These are phyloP conservation scores for Russula compacta DNA, from an alignment of 768 basidiomycete genomes.

Conservation along the genomic window DNA sequence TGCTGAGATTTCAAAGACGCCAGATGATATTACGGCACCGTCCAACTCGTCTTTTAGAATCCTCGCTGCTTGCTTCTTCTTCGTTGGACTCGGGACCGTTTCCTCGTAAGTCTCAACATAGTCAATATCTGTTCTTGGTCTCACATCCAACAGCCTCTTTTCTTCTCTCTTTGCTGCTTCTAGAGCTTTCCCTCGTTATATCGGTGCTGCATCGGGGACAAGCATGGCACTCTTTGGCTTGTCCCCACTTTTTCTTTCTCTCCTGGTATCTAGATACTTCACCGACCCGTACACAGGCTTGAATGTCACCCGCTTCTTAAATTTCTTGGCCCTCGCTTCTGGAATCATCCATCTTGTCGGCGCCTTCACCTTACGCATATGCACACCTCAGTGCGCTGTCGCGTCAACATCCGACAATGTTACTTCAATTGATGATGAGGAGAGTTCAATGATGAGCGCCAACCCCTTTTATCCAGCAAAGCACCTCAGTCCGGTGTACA, in stretches of 20 bases:
- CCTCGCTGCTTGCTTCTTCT: constrained; percentile 49
- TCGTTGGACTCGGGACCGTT: constrained; percentile 59
- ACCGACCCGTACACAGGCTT: constrained; percentile 36
- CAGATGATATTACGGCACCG: constrained; percentile 31
- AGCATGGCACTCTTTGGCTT: constrained; percentile 73
- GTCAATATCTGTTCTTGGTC: background rate
- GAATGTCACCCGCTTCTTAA: constrained; percentile 42
- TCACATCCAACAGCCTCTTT: constrained; percentile 37
- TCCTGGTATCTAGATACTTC: constrained; percentile 55
- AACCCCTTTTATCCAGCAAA: constrained; percentile 27
- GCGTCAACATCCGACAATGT: constrained; percentile 6
- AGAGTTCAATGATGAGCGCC: constrained; percentile 14
- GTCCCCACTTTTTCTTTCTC: constrained; percentile 65
- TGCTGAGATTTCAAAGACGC: constrained; percentile 40
- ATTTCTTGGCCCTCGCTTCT: constrained; percentile 47
- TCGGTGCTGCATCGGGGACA: constrained; percentile 55
- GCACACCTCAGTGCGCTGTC: constrained; percentile 6
- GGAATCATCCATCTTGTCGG: constrained; percentile 48
- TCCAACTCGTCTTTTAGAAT: constrained; percentile 40
- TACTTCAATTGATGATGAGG: constrained; percentile 17
- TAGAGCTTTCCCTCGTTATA: constrained; percentile 54
- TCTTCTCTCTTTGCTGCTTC: constrained; percentile 70
- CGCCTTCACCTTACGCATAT: constrained; percentile 34
- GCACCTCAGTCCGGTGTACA: constrained; percentile 18
- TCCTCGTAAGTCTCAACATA: constrained; percentile 49